A percentile compares a stretch with the other conserved stretches of the same genome.
Conservation (phyloP, 2,329 filamentous ascomycete genomes). For the Hypoxylon sp. region DNA sequence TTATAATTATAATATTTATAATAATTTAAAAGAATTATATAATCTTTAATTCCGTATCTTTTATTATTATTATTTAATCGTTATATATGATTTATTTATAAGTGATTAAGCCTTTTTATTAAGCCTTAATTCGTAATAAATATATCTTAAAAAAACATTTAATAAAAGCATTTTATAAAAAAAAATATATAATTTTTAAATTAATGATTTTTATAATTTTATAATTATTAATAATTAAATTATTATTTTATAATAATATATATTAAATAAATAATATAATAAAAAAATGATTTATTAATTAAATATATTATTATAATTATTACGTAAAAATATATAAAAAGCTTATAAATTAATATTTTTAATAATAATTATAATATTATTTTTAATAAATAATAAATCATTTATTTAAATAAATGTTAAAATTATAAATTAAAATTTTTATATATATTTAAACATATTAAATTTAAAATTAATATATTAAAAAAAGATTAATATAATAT, state of each 20-base stretch:
- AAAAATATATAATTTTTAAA: no score
- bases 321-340: not conserved
- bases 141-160: not conserved
- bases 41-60: not conserved
- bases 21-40: not conserved
- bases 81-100: not conserved
- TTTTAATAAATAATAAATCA: no score
- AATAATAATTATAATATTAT: not conserved
- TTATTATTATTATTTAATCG: not conserved
- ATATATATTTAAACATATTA: not conserved
- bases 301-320: not conserved
- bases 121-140: no score
- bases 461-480: not conserved
- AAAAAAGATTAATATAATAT: not conserved
- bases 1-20: not conserved
- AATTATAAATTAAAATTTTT: no score
- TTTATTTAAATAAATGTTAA: no score
- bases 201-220: no score
- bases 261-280: not conserved
- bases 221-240: no score
- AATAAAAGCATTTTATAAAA: not conserved
- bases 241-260: not conserved
- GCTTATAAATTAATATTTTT: not conserved
- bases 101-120: not conserved
- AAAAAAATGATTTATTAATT: not conserved